Percentiles rank a stretch among this genome's conserved stretches.
phyloP scores from a whole-genome alignment of 2,329 filamentous ascomycete genomes.

The Tolypocladium guangdongense region DNA sequence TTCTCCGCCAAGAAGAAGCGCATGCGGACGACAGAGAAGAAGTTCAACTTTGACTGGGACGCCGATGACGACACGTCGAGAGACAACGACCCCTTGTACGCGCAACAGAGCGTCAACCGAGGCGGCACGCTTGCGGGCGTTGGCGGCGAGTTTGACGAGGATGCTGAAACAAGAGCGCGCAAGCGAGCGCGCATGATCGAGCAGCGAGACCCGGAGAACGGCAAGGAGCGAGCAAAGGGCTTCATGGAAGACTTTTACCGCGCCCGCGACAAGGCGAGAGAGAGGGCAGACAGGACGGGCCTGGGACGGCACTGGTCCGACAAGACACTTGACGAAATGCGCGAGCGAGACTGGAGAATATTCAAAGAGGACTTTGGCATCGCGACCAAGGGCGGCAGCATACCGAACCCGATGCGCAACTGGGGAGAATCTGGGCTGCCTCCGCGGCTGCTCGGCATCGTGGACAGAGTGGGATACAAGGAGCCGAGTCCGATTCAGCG shows the following conservation, averaged over 20 bases:
- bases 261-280: constrained; percentile 48
- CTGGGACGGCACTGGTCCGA: constrained; percentile 94
- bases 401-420: constrained; percentile 92
- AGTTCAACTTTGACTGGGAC: constrained; percentile 99
- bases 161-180: constrained; percentile 41
- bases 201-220: constrained; percentile 65
- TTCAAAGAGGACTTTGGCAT: constrained; percentile 99
- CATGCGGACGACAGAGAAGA: constrained; percentile 83
- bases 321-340: constrained; percentile 87
- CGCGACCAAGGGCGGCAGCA: constrained; percentile 78
- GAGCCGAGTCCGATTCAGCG: constrained; percentile 89
- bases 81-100: constrained; percentile 66
- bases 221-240: constrained; percentile 63
- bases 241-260: constrained; percentile 75
- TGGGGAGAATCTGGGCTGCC: constrained; percentile 84
- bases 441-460: constrained; percentile 64
- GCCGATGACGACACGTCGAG: constrained; percentile 72
- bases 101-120: constrained; percentile 17
- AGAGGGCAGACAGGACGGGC: constrained; percentile 61
- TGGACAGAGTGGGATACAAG: constrained; percentile 76
- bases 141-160: constrained; percentile 40
- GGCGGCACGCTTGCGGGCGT: constrained; percentile 34
- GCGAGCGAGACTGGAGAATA: constrained; percentile 95
- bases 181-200: constrained; percentile 60
- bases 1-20: constrained; percentile 96